Base-by-base conservation (phyloP, 345 rosid species). In the Salix koriyanagi region DNA sequence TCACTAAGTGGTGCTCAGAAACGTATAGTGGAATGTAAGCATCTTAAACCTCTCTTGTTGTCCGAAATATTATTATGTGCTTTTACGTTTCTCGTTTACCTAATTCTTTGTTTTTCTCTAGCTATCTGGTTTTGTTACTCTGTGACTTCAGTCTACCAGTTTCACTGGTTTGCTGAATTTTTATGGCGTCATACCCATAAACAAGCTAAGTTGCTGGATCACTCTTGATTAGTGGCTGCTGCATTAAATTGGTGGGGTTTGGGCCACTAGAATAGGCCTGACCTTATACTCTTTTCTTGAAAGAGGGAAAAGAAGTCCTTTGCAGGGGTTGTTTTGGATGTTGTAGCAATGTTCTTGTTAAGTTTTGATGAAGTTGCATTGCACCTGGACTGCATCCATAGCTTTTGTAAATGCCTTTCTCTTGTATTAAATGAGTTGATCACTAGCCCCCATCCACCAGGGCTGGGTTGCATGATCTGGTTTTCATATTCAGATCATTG, bases 11-110 rank as follows among this genome's bases (percentile, higher is more conserved):
- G 86, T 80, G 96, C 97, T 82, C 83, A 83, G 62, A 91, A 87
- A 72, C 91, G 96, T 65, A 80, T 90, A 75, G 96, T 92, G 66
- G 94, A 91, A 73, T 80, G 98, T 88, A 80, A 86, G 90, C 79
- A 37, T 14, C 14, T 42, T 71, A 67, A 54, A 44, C 48, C 65
- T 58, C 56, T 64, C 39, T 21, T 48, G 6, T 36, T 42, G 36
- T 67, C 39, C 61, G 32, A 26, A 60, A 39, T 61, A 37, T 56
- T 37, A 23, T 2, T 36, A 61, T 26, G 15, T 7, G 8, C 60
- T 61, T 16, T 15, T 52, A 6, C 30, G 15, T 58, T 4, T 58
- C 52, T 50, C 28, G 48, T 65, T 21, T 23, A 46, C 32, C 41
- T 56, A 19, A 39, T 25, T 39, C 50, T 39, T 34, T 8, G 11